Percentiles rank a stretch among this genome's conserved stretches.
These are phyloP conservation scores for Penicillium dipodomyicola DNA, from an alignment of 495 filamentous ascomycete species.

Conservation along the genomic window DNA sequence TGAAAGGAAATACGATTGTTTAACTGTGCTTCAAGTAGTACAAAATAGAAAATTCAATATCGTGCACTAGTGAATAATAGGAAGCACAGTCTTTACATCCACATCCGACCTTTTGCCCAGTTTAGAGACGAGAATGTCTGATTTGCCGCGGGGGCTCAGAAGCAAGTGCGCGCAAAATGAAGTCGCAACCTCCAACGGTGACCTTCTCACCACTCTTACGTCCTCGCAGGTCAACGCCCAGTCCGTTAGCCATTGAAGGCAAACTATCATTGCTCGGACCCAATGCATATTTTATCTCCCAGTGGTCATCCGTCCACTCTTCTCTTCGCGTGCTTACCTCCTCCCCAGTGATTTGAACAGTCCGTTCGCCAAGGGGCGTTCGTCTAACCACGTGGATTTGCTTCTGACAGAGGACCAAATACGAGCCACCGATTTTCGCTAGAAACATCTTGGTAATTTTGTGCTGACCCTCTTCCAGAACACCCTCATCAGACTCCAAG, in stretches of 20 bases:
- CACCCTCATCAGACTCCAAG: constrained; percentile 12
- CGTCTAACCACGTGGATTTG: background rate
- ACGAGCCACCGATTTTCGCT: background rate
- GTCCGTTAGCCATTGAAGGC: background rate
- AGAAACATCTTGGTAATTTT: background rate
- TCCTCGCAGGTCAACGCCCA: background rate
- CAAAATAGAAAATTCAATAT: background rate
- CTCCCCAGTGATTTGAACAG: background rate
- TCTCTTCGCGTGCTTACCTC: background rate
- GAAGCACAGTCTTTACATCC: background rate
- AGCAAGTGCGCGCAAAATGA: background rate
- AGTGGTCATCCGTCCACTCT: background rate
- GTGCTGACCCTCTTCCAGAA: background rate
- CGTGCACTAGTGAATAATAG: background rate
- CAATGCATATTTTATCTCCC: background rate
- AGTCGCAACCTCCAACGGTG: background rate
- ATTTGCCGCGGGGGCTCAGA: background rate
- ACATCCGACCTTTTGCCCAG: background rate
- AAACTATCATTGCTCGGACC: background rate
- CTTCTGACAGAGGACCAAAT: constrained; percentile 5
- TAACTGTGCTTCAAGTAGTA: background rate
- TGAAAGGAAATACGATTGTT: background rate
- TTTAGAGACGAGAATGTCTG: background rate
- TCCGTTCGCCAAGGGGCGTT: background rate
- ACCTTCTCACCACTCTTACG: background rate